Base-by-base conservation (phyloP, 1,284 basidiomycete species). In the Naganishia cerealis region DNA sequence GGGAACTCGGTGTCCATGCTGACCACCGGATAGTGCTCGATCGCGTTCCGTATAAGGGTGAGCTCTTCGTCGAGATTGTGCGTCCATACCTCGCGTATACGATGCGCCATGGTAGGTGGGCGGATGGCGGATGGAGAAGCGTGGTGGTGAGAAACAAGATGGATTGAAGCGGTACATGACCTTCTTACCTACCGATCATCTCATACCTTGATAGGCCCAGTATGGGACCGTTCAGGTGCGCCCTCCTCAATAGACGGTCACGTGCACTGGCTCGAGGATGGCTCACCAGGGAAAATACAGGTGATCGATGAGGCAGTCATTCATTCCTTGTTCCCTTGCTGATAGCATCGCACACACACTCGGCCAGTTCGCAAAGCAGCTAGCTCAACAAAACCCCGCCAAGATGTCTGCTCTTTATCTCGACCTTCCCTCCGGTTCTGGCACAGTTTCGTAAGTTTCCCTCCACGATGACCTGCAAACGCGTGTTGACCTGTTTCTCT, bases 1-100 rank as follows among this genome's bases (percentile, higher is more conserved):
- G 95, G 95, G 79, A 99, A 99, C 81, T 99, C 96, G 71, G 96
- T 98, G 79, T 99, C 95, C 93, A 99, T 95, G 72, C 94, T 92
- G 75, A 99, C 88, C 81, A 89, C 97, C 8, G 94, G 92, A 82
- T 94, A 96, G 74, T 87, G 85, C 73, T 96, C 93, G 72, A 99
- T 90, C 66, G 90, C 83, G 61, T 89, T 87, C 67, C 95, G 88
- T 68, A 99, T 88, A 74, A 87, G 86, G 5, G 87, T 87, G 88
- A 99, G 93, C 83, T 98, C 95, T 50, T 85, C 82, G 72, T 97
- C 94, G 72, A 99, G 87, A 80, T 96, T 97, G 55, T 89, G 89
- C 13, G 88, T 87, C 94, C 95, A 99, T 75, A 99, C 68, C 55
- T 69, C 68, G 52, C 68, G 62, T 69, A 69, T 69, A 46, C 68